Conservation (phyloP, 495 filamentous ascomycete genomes). For the Pseudomonodictys pantanalensis region DNA sequence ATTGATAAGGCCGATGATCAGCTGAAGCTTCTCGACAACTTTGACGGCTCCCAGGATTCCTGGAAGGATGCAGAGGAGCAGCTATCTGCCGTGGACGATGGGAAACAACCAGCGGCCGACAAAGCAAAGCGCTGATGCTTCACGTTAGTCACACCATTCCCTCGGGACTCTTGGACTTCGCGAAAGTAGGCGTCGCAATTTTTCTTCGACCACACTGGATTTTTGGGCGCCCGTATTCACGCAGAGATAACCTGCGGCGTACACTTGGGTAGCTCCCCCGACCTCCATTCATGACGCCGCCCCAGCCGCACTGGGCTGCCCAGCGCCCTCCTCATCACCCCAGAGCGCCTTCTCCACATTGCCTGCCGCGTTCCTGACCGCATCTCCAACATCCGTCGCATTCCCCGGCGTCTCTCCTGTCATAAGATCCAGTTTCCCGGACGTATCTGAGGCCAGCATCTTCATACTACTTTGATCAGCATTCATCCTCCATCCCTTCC, state of each 20-base stretch:
- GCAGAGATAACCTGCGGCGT: too few relatives aligned
- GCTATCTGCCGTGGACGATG: not conserved
- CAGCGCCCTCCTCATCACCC: not conserved
- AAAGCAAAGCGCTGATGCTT: too few relatives aligned
- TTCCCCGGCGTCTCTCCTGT: constrained; percentile 9
- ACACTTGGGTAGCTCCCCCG: not conserved
- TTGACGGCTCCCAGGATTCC: constrained; percentile 15
- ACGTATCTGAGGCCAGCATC: not conserved
- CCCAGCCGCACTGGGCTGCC: not conserved
- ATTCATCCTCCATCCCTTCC: too few relatives aligned
- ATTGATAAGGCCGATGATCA: constrained; percentile 45
- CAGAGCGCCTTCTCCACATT: not conserved
- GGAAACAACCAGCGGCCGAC: not conserved
- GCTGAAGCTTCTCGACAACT: constrained; percentile 2
- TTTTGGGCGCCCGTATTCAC: too few relatives aligned
- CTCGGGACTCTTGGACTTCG: too few relatives aligned
- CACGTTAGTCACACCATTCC: too few relatives aligned
- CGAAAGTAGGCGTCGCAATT: too few relatives aligned
- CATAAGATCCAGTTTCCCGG: constrained; percentile 1
- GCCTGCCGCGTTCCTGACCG: not conserved
- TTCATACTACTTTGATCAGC: not conserved
- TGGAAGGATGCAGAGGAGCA: constrained; percentile 22
- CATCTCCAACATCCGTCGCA: not conserved
- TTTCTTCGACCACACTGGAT: too few relatives aligned
- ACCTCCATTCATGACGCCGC: not conserved